phyloP scores from a whole-genome alignment of 345 rosid species.

The Dipteronia sinensis region DNA sequence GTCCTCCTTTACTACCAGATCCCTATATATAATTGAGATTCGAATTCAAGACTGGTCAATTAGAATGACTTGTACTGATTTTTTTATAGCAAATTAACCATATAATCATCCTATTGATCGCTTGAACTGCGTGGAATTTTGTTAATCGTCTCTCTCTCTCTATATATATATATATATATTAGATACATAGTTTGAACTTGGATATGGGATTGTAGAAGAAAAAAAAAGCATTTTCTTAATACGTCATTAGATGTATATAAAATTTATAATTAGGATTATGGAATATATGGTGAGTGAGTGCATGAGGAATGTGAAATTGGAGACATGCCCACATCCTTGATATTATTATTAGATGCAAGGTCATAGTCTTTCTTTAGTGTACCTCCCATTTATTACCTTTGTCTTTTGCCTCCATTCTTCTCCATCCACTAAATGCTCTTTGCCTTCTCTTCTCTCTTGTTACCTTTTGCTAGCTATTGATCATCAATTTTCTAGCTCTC shows the following conservation, averaged over 20 bases:
- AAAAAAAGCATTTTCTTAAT: neutral
- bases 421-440: conserved; percentile 53
- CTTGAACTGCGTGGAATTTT: no score
- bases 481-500: conserved; percentile 23
- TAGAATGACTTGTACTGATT: no score
- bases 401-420: conserved; percentile 70
- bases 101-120: no score
- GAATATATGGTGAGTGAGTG: conserved; percentile 42
- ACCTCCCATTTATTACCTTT: conserved; percentile 66
- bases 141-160: no score
- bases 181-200: neutral
- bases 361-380: conserved; percentile 73
- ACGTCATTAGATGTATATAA: conserved; percentile 22
- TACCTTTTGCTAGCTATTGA: conserved; percentile 9
- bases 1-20: no score
- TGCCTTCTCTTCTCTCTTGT: conserved; percentile 36
- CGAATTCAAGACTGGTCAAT: no score
- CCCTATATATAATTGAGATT: no score
- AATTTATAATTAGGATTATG: conserved; percentile 26
- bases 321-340: conserved; percentile 58
- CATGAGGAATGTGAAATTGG: conserved; percentile 43
- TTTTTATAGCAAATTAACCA: no score
- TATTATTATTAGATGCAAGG: conserved; percentile 76
- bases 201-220: neutral
- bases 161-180: neutral